Conservation (phyloP, 805 yeast genomes). For the Ascoidea tarda region DNA sequence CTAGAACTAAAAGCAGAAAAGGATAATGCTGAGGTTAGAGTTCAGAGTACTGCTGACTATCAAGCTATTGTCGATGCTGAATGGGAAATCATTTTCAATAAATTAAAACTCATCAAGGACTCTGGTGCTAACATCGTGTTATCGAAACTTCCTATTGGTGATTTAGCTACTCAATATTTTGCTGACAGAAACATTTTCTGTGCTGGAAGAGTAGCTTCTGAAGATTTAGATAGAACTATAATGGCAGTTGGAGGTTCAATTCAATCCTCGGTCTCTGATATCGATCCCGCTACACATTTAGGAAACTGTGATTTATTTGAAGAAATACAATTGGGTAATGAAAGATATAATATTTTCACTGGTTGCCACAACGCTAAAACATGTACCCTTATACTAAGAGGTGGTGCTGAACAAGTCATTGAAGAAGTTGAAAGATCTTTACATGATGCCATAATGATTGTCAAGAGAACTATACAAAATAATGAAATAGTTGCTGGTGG, state of each 20-base stretch:
- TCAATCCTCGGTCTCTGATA: conserved; percentile 64
- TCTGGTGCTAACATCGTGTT: conserved; percentile 89
- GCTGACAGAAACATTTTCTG: conserved; percentile 95
- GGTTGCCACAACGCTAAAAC: conserved; percentile 91
- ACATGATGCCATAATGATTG: conserved; percentile 98
- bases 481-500: conserved; percentile 93
- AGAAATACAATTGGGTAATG: conserved; percentile 93
- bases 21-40: conserved; percentile 97
- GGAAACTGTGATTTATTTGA: conserved; percentile 82
- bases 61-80: conserved; percentile 98
- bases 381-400: conserved; percentile 85
- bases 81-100: conserved; percentile 85
- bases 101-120: conserved; percentile 66
- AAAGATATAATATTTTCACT: conserved; percentile 82
- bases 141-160: conserved; percentile 94
- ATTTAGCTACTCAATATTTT: conserved; percentile 95
- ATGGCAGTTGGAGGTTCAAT: conserved; percentile 89
- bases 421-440: conserved; percentile 96
- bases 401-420: conserved; percentile 96
- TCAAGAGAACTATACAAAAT: conserved; percentile 83
- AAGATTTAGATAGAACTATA: conserved; percentile 86
- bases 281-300: conserved; percentile 47
- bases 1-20: conserved; percentile 95
- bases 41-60: conserved; percentile 84
- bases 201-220: conserved; percentile 86